phyloP scores from a whole-genome alignment of 169 alveolate genomes.

The Plasmodium ovale region DNA sequence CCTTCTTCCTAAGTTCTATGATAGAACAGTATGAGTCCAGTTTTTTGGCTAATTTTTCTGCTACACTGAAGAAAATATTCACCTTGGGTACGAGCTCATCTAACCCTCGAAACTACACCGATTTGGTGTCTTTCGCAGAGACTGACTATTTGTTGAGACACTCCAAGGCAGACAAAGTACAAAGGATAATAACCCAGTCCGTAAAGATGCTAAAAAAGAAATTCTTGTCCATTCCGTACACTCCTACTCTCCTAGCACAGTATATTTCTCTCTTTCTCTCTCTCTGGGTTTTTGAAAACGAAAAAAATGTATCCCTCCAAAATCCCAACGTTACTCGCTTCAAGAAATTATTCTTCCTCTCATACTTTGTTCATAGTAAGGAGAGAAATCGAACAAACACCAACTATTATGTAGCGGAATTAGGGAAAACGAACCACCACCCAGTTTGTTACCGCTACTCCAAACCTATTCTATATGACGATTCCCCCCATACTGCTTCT shows the following conservation, averaged over 20 bases:
- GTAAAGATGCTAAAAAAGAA: slow-evolving; percentile 38
- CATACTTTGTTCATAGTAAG: slow-evolving; percentile 59
- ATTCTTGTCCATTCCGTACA: slow-evolving; percentile 19
- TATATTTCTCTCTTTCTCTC: slow-evolving; percentile 42
- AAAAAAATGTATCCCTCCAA: neutral
- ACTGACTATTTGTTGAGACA: slow-evolving; percentile 21
- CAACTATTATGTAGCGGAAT: no score
- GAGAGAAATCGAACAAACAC: no score
- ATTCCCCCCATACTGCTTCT: neutral
- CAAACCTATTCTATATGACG: neutral
- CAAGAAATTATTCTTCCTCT: slow-evolving; percentile 37
- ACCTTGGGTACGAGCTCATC: slow-evolving; percentile 35
- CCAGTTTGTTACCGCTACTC: no score
- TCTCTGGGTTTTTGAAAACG: slow-evolving; percentile 62
- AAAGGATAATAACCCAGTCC: slow-evolving; percentile 37
- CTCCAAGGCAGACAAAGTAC: slow-evolving; percentile 14
- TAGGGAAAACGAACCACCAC: no score
- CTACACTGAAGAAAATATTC: slow-evolving; percentile 29
- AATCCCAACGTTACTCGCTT: slow-evolving; percentile 38
- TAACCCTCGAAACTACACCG: slow-evolving; percentile 34
- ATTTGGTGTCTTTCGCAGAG: slow-evolving; percentile 34
- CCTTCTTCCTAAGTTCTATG: slow-evolving; percentile 55
- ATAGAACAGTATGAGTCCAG: slow-evolving; percentile 65
- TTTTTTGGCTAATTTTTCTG: slow-evolving; percentile 33
- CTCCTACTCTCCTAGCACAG: slow-evolving; percentile 61